These are phyloP conservation scores for Helminthosporium solani DNA, from an alignment of 2,329 filamentous ascomycete species.

Conservation along the genomic window DNA sequence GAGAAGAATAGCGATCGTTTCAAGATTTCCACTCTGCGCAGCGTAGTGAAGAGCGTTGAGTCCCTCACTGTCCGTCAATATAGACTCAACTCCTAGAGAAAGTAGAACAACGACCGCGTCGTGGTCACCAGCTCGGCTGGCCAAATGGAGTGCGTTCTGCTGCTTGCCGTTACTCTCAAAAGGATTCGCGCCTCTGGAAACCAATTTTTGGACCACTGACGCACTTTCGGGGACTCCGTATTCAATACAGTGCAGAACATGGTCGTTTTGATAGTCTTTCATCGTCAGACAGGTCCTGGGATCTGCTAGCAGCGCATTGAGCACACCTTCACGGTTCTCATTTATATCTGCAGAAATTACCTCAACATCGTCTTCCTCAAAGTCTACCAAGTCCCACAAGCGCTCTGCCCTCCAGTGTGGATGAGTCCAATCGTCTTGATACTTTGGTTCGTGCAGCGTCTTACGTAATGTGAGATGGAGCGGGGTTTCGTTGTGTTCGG, in stretches of 20 bases:
- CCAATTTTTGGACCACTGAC: constrained; percentile 7
- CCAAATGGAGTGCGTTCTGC: constrained; percentile 12
- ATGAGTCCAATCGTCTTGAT: constrained; percentile 5
- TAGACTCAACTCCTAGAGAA: constrained; percentile 7
- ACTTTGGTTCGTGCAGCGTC: constrained; percentile 5
- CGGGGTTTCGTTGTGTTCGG: constrained; percentile 1
- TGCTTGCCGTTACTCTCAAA: constrained; percentile 7
- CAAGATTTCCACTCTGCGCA: constrained; percentile 7
- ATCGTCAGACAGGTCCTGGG: constrained; percentile 5
- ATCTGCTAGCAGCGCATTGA: constrained; percentile 6
- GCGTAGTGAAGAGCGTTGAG: constrained; percentile 14
- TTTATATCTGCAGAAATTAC: constrained; percentile 2
- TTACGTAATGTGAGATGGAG: constrained; percentile 5
- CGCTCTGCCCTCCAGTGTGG: constrained; percentile 2
- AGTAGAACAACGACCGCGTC: constrained; percentile 9
- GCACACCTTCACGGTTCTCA: constrained; percentile 2
- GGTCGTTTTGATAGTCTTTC: constrained; percentile 4
- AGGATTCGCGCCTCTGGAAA: constrained; percentile 10
- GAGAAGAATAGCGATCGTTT: constrained; percentile 8
- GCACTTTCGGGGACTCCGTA: not conserved
- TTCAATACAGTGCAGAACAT: constrained; percentile 1
- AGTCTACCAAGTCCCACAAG: constrained; percentile 5
- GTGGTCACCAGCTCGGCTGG: constrained; percentile 8
- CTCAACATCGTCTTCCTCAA: constrained; percentile 5
- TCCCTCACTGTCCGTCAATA: constrained; percentile 6